Base-by-base conservation (phyloP, 2,329 filamentous ascomycete species). In the Monilinia fructigena region DNA sequence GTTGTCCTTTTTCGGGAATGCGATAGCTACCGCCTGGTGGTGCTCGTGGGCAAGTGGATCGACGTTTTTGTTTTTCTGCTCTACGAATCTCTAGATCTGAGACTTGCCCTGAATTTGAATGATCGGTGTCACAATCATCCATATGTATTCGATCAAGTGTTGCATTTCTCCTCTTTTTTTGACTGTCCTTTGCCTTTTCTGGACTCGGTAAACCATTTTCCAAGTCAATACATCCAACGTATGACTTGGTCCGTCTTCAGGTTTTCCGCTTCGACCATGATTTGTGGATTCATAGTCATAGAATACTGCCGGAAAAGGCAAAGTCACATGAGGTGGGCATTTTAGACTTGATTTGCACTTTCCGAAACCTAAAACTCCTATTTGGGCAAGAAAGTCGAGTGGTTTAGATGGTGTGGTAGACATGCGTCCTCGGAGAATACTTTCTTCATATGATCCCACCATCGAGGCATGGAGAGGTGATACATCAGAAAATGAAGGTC, bases 361-460 rank as follows among this genome's bases (percentile, higher is more conserved):
- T 10, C 93, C 93, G 72, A 89, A 89, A 12, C 93, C 95, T 20
- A 98, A 81, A 0, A 98, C 95, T 28, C 95, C 95, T 66, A 99
- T 97, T 75, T 98, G 93, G 38, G 95, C 95, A 7, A 96, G 84
- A 74, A 99, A 99, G 71, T 97, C 89, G 7, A 99, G 81, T 7
- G 95, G 94, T 71, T 91, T 93, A 0, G 94, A 98, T 0, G 95
- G 94, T 2, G 89, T 95, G 1, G 93, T 97, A 38, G 95, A 98
- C 95, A 99, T 99, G 69, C 95, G 87, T 50, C 95, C 95, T 56
- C 92, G 88, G 2, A 99, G 81, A 68, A 99, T 97, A 38, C 93
- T 97, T 79, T 99, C 95, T 78, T 99, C 95, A 72, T 97, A 99
- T 1, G 94, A 97, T 2, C 95, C 95, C 2, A 98, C 94, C 90